Percentiles rank a stretch among this genome's conserved stretches.
Conservation (phyloP, 176 grass and related monocot genomes). For the Carex cristatella region DNA sequence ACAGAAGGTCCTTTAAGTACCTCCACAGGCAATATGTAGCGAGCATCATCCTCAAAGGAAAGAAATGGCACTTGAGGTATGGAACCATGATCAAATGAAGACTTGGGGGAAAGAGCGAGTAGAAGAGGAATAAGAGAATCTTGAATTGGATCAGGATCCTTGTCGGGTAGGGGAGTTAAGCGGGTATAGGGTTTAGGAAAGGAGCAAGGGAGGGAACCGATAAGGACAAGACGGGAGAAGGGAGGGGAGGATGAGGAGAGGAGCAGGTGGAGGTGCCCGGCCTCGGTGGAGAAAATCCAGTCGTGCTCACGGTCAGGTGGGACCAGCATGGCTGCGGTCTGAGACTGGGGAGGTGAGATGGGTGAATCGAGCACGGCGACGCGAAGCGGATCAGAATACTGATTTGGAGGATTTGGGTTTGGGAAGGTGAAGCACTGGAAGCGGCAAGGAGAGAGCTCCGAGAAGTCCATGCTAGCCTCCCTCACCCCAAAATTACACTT, state of each 20-base stretch:
- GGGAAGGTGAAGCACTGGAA: conserved; percentile 73
- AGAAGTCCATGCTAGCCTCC: conserved; percentile 7
- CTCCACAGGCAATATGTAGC: conserved; percentile 33
- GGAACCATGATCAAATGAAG: conserved; percentile 29
- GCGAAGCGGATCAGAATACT: conserved; percentile 33
- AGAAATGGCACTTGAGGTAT: conserved; percentile 62
- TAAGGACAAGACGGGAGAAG: conserved; percentile 54
- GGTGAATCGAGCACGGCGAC: conserved; percentile 71
- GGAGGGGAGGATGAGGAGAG: conserved; percentile 31
- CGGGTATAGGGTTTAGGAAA: conserved; percentile 30
- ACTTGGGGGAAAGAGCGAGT: conserved; percentile 53
- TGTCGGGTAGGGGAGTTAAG: neutral
- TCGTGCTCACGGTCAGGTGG: conserved; percentile 53
- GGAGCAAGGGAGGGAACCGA: conserved; percentile 35
- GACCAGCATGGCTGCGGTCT: conserved; percentile 55
- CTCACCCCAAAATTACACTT: neutral
- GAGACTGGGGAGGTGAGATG: neutral
- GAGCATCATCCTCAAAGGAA: conserved; percentile 66
- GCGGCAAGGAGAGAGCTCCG: conserved; percentile 41
- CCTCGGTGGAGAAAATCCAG: conserved; percentile 87
- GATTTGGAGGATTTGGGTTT: conserved; percentile 29
- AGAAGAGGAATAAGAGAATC: conserved; percentile 51
- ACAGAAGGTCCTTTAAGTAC: conserved; percentile 37
- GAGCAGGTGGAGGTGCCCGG: conserved; percentile 72
- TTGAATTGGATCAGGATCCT: conserved; percentile 35